Percentiles rank a stretch among this genome's conserved stretches.
phyloP scores from a whole-genome alignment of 495 filamentous ascomycete species.

The Trichoderma gamsii region DNA sequence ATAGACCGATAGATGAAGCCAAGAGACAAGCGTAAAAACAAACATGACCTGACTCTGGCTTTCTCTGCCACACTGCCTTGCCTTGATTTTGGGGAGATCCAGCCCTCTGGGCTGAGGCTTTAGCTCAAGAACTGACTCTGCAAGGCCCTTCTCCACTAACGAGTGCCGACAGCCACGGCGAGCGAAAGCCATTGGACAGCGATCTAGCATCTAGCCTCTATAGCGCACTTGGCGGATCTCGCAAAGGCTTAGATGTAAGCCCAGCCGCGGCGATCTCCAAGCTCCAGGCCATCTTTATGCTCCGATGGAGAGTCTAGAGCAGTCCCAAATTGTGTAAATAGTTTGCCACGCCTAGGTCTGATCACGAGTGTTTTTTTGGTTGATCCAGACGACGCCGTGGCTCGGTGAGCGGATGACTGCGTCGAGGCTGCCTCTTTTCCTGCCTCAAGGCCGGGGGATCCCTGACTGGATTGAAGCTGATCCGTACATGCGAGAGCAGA shows the following conservation, averaged over 20 bases:
- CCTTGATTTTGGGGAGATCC: not conserved
- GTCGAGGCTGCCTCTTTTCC: no score
- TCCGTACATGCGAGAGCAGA: no score
- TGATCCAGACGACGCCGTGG: not conserved
- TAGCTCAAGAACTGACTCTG: not conserved
- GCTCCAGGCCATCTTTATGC: not conserved
- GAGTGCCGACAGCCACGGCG: not conserved
- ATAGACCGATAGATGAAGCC: not conserved
- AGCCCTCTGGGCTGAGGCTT: not conserved
- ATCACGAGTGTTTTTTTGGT: not conserved
- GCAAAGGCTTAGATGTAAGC: not conserved
- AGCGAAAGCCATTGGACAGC: not conserved
- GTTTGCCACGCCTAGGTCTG: not conserved
- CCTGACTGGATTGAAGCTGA: no score
- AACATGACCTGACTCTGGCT: not conserved
- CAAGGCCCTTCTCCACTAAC: not conserved
- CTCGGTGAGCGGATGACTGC: not conserved
- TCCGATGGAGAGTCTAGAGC: not conserved
- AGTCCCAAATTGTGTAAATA: not conserved
- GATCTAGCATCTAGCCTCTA: not conserved
- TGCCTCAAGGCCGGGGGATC: no score
- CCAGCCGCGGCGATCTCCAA: not conserved
- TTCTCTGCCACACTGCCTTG: not conserved
- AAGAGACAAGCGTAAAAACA: slow-evolving; percentile 1
- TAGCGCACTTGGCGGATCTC: slow-evolving; percentile 1